Conservation (phyloP, 2,329 filamentous ascomycete species). For the Neopestalotiopsis sp. region DNA sequence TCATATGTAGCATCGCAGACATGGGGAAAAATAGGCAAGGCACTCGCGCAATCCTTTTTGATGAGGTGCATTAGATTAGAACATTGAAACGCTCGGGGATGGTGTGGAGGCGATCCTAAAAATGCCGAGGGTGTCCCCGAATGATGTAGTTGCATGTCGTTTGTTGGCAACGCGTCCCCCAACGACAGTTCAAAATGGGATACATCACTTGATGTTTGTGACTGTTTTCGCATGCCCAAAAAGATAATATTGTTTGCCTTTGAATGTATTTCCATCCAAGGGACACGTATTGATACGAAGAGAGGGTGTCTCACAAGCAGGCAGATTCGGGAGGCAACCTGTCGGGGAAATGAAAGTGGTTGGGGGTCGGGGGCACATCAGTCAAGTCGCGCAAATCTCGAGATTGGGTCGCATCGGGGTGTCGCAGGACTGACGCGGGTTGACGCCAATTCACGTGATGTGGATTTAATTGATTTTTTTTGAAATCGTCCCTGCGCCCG, state of each 20-base stretch:
- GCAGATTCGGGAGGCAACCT: background rate
- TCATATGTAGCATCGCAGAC: background rate
- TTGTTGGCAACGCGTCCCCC: conserved; percentile 3
- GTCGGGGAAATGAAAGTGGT: conserved; percentile 10
- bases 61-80: background rate
- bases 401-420: conserved; percentile 5
- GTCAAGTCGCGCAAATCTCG: conserved; percentile 8
- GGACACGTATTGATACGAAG: background rate
- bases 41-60: conserved; percentile 5
- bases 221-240: background rate
- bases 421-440: background rate
- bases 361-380: background rate
- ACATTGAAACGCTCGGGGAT: background rate
- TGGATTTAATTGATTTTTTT: background rate
- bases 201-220: conserved; percentile 1
- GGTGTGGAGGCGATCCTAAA: background rate
- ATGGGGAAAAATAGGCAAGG: conserved; percentile 1
- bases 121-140: background rate
- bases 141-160: background rate
- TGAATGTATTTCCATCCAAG: background rate
- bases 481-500: background rate
- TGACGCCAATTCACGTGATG: conserved; percentile 13
- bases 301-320: background rate
- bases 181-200: background rate
- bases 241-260: background rate